Percentiles rank a stretch among this genome's conserved stretches.
Evolutionary conservation across 2,329 filamentous ascomycete species (phyloP).

Genomic region (Stemphylium vesicarium): DNA sequence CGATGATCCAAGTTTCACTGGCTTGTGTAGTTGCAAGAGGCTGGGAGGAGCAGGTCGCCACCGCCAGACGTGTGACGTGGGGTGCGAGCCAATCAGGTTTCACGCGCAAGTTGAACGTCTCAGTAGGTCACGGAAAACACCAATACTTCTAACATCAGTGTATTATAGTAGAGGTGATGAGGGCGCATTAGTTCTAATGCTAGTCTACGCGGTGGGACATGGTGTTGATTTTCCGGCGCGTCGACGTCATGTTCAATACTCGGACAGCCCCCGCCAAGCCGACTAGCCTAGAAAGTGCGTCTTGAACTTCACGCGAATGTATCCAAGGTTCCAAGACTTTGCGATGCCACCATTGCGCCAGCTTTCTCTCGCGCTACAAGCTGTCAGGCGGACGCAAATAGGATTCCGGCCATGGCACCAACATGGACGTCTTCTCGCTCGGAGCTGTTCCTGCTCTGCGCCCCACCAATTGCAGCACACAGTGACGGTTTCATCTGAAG

Average conservation of each 20-base stretch:
- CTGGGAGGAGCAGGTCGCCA: conserved; percentile 31
- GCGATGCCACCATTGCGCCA: conserved; percentile 42
- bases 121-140: conserved; percentile 5
- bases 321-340: conserved; percentile 25
- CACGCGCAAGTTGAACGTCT: conserved; percentile 3
- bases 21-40: conserved; percentile 22
- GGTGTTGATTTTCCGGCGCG: conserved; percentile 3
- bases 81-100: conserved; percentile 32
- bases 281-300: conserved; percentile 31
- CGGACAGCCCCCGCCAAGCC: conserved; percentile 25
- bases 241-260: conserved; percentile 19
- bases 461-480: conserved; percentile 34
- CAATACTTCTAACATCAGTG: conserved; percentile 1
- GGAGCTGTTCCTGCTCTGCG: conserved; percentile 46
- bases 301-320: conserved; percentile 18
- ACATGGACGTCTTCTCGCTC: conserved; percentile 18
- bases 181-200: conserved; percentile 1
- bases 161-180: not conserved
- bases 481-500: conserved; percentile 25
- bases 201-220: not conserved
- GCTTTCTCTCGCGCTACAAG: conserved; percentile 23
- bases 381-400: conserved; percentile 17
- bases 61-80: conserved; percentile 37
- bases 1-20: not conserved
- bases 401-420: not conserved